Evolutionary conservation across 2,329 filamentous ascomycete genomes (phyloP), one percentile per base, ranked within the genome.

Genomic region (Trichoderma breve): DNA sequence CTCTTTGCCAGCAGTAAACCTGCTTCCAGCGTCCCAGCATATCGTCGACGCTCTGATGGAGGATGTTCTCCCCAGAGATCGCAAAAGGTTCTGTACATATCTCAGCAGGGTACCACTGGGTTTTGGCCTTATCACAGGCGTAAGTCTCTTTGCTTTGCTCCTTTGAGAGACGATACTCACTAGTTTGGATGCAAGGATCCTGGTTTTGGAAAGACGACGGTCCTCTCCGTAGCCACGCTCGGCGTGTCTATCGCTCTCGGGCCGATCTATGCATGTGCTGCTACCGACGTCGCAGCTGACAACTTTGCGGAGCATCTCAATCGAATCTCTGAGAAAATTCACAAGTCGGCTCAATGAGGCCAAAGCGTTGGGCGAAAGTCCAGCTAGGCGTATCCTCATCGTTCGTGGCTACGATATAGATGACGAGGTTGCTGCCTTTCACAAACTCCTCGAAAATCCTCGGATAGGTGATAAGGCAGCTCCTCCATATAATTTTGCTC

Each of bases 161-260:
- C 7, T 21, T 39, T 26, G 30, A 7, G n/a, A 39, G 18, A 26
- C 3, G n/a, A 39, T 21, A 26, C 18, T 55, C 61, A 34, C 67
- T 66, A 53, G 24, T 15, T 32, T 11, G 24, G 15, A 36, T 32
- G 66, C 24, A 61, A 76, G 75, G 65, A 63, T 0, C 63, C 75
- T 14, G 75, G 75, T 0, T 74, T 73, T 9, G 76, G 75, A 0
- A 77, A 76, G 21, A 77, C 76, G 0, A 57, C 72, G 0, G 11
- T 53, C 0, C 58, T 73, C 0, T 71, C 74, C 15, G 70, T 64
- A 0, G 65, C 1, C 1, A 18, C 74, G 0, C 39, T 78, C 0
- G 72, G 72, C 0, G 74, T 77, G 60, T 15, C 66, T 0, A 65
- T 32, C 15, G 73, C 24, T 1, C 15, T 76, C 1, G 74, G 73